phyloP scores from a whole-genome alignment of 257 asterid genomes.

The Datura wrightii region DNA sequence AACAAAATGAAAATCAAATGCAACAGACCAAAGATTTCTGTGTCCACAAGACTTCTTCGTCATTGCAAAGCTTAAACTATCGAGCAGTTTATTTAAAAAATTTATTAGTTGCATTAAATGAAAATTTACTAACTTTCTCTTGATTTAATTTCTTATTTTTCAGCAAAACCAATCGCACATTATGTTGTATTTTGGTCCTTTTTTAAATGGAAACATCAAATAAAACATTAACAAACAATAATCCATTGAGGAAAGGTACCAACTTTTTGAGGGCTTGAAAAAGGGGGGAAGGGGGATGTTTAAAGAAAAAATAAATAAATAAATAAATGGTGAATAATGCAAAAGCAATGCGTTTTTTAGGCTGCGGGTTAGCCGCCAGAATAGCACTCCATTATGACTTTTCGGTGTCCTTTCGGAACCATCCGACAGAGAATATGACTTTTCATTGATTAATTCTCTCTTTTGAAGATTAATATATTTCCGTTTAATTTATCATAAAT shows the following conservation, averaged over 20 bases:
- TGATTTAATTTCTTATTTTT: background rate
- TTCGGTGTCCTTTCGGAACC: background rate
- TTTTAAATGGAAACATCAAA: too few relatives aligned
- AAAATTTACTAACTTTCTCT: background rate
- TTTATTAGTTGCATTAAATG: background rate
- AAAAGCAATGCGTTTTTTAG: background rate
- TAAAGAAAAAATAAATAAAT: background rate
- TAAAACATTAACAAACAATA: too few relatives aligned
- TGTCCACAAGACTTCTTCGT: too few relatives aligned
- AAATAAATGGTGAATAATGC: background rate
- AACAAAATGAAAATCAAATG: too few relatives aligned
- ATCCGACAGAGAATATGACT: background rate
- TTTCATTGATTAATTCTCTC: background rate
- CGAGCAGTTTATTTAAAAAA: background rate
- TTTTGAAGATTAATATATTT: background rate
- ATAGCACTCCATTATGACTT: constrained; percentile 11
- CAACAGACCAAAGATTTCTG: too few relatives aligned
- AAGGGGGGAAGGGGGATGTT: background rate
- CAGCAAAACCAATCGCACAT: background rate
- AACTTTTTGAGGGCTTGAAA: too few relatives aligned
- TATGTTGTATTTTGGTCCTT: background rate
- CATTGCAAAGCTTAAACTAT: background rate
- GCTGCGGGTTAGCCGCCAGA: constrained; percentile 18
- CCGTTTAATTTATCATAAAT: too few relatives aligned
- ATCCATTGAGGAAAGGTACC: background rate